A percentile compares a stretch with the other conserved stretches of the same genome.
These are phyloP conservation scores for Tephrocybe sp. DNA, from an alignment of 768 basidiomycete genomes.

Conservation along the genomic window DNA sequence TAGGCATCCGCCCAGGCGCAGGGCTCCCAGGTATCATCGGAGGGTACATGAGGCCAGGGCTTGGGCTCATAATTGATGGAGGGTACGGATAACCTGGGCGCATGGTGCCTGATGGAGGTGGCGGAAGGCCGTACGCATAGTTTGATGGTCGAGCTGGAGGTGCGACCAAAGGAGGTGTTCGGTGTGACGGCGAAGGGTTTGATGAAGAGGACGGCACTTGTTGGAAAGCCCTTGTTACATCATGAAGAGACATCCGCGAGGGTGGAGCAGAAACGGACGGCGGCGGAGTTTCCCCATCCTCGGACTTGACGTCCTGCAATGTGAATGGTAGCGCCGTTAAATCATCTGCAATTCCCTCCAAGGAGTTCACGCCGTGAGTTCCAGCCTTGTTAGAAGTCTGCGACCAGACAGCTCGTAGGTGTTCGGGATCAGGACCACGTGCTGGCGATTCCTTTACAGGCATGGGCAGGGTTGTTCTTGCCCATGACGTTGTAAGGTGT, in stretches of 20 bases:
- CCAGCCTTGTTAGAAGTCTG: slow-evolving; percentile 73
- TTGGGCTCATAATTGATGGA: slow-evolving; percentile 72
- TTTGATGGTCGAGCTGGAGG: slow-evolving; percentile 45
- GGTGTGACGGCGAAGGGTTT: slow-evolving; percentile 39
- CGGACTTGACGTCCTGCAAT: slow-evolving; percentile 83
- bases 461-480: slow-evolving; percentile 53
- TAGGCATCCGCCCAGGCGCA: slow-evolving; percentile 57
- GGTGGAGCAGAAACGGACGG: slow-evolving; percentile 55
- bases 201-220: slow-evolving; percentile 71
- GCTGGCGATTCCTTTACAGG: slow-evolving; percentile 67
- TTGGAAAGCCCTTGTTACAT: slow-evolving; percentile 86
- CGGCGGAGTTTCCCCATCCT: slow-evolving; percentile 81
- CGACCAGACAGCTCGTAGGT: slow-evolving; percentile 83
- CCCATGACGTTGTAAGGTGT: slow-evolving; percentile 50
- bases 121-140: slow-evolving; percentile 41
- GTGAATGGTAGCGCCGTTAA: slow-evolving; percentile 77
- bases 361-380: slow-evolving; percentile 69
- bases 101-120: slow-evolving; percentile 47
- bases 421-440: slow-evolving; percentile 77
- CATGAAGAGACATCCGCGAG: slow-evolving; percentile 77
- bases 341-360: slow-evolving; percentile 84
- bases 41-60: slow-evolving; percentile 65
- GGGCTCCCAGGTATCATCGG: slow-evolving; percentile 61
- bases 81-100: slow-evolving; percentile 64
- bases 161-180: slow-evolving; percentile 50